Evolutionary conservation across 306 rosid species (phyloP).

Genomic region (Senna tora): DNA sequence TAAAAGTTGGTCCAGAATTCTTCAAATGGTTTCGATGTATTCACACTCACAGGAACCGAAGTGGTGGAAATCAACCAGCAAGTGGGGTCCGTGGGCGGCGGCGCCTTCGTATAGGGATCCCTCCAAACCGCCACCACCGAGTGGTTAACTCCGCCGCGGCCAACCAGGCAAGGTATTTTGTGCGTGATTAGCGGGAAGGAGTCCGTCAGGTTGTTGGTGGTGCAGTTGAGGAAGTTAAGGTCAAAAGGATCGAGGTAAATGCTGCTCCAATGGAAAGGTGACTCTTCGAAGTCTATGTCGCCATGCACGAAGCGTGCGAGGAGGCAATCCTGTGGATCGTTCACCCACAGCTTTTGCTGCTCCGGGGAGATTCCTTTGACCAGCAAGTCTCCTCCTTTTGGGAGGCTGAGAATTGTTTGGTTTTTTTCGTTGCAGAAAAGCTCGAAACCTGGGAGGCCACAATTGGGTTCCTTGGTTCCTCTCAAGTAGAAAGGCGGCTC

Average conservation of each 20-base stretch:
- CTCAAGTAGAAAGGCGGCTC: conserved; percentile 46
- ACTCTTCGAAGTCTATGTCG: neutral
- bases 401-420: conserved; percentile 6
- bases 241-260: neutral
- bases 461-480: neutral
- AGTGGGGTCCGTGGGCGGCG: too few relatives aligned
- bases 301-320: conserved; percentile 28
- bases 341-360: conserved; percentile 16
- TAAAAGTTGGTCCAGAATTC: neutral
- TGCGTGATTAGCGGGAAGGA: neutral
- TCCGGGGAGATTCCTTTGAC: conserved; percentile 15
- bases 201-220: neutral
- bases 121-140: neutral
- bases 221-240: conserved; percentile 25
- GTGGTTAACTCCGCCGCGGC: neutral
- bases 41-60: neutral
- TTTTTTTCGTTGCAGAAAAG: conserved; percentile 16
- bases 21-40: too few relatives aligned
- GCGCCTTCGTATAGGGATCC: neutral
- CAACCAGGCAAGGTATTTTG: conserved; percentile 23
- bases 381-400: neutral
- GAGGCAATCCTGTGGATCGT: conserved; percentile 35
- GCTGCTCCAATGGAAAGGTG: neutral
- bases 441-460: conserved; percentile 32
- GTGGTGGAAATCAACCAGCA: conserved; percentile 23